These are phyloP conservation scores for Gamsiella multidivaricata DNA, from an alignment of 192 early-diverging fungal species.

Conservation along the genomic window DNA sequence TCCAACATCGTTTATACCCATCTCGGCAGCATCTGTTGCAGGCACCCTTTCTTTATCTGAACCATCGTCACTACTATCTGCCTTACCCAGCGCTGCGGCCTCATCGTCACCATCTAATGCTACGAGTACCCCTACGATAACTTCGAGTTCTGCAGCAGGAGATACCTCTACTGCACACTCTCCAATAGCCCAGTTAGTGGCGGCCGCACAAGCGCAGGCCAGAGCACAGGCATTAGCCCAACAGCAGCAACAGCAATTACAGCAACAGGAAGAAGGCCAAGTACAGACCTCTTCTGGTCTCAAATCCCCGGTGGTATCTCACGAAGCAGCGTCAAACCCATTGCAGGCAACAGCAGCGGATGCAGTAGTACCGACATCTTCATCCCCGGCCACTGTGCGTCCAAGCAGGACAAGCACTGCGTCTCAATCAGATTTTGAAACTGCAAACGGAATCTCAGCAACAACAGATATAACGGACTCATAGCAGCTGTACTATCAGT, in stretches of 20 bases:
- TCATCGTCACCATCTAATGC: neutral
- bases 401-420: neutral
- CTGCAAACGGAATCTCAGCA: no score
- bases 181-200: slow-evolving; percentile 14
- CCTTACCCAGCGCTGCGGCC: neutral
- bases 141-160: neutral
- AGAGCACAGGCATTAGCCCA: slow-evolving; percentile 3
- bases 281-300: no score
- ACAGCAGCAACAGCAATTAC: neutral
- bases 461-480: no score
- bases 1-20: slow-evolving; percentile 30
- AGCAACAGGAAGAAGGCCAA: neutral
- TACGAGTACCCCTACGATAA: neutral
- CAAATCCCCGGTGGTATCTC: no score
- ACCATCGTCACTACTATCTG: neutral
- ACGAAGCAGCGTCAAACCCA: no score
- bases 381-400: neutral
- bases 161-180: neutral
- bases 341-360: no score
- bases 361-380: neutral
- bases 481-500: no score
- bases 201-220: slow-evolving; percentile 16
- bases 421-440: no score
- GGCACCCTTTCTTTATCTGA: slow-evolving; percentile 12
- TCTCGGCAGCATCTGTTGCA: slow-evolving; percentile 7